These are phyloP conservation scores for Aspergillus kassunensis DNA, from an alignment of 495 filamentous ascomycete genomes.

Conservation along the genomic window DNA sequence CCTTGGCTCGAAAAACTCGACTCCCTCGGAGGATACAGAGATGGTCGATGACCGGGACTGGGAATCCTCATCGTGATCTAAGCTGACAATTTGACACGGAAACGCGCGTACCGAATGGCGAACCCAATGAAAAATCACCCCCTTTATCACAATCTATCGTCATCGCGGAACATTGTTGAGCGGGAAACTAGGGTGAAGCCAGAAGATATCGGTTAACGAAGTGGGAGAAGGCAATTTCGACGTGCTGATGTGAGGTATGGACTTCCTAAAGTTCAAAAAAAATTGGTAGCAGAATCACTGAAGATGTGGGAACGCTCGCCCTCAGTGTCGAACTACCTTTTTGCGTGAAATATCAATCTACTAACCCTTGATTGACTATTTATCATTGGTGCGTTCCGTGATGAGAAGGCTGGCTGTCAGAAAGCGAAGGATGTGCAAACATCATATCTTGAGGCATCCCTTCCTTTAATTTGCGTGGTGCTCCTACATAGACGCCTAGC, in stretches of 20 bases:
- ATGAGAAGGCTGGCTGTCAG: background rate
- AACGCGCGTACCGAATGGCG: background rate
- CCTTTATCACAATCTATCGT: too few relatives aligned
- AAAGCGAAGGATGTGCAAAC: background rate
- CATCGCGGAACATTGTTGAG: too few relatives aligned
- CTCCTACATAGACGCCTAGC: too few relatives aligned
- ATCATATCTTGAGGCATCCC: too few relatives aligned
- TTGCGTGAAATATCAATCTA: background rate
- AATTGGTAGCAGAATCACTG: background rate
- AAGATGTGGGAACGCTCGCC: background rate
- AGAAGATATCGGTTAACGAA: too few relatives aligned
- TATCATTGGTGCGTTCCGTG: background rate
- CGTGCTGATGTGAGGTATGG: background rate
- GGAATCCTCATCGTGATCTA: constrained; percentile 11
- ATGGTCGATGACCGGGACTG: constrained; percentile 19
- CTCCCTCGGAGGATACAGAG: constrained; percentile 27
- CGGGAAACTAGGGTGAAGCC: too few relatives aligned
- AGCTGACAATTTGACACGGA: background rate
- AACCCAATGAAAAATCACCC: too few relatives aligned
- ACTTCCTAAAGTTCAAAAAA: background rate
- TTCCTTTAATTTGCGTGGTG: too few relatives aligned
- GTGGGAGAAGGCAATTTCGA: too few relatives aligned
- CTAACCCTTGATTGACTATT: background rate
- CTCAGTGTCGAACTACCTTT: background rate
- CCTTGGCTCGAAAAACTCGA: constrained; percentile 14